Conservation (phyloP, 2,329 filamentous ascomycete genomes). For the Diaporthe velutina region DNA sequence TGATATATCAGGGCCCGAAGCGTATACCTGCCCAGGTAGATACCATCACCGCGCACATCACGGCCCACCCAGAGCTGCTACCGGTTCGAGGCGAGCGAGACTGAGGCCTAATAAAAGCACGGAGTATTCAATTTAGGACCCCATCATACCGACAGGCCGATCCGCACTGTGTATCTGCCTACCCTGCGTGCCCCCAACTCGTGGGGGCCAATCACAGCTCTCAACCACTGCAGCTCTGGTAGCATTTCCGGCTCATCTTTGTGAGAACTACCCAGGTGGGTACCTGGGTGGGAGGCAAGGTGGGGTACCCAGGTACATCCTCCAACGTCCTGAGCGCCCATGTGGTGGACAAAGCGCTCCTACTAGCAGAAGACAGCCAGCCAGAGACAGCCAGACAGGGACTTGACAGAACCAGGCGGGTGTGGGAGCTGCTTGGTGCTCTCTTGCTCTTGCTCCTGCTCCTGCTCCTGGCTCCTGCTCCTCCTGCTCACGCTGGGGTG, state of each 20-base stretch:
- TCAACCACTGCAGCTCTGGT: slow-evolving; percentile 20
- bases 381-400: slow-evolving; percentile 1
- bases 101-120: slow-evolving; percentile 28
- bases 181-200: slow-evolving; percentile 3
- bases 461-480: not conserved
- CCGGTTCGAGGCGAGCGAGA: slow-evolving; percentile 6
- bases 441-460: not conserved
- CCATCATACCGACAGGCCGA: not conserved
- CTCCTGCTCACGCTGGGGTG: slow-evolving; percentile 10
- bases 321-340: slow-evolving; percentile 30
- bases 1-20: not conserved
- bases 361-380: slow-evolving; percentile 4
- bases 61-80: not conserved
- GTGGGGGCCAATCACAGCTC: slow-evolving; percentile 25
- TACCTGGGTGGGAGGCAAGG: not conserved
- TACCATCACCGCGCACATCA: not conserved
- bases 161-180: slow-evolving; percentile 24
- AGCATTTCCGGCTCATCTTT: slow-evolving; percentile 32
- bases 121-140: slow-evolving; percentile 23
- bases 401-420: not conserved
- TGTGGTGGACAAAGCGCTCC: slow-evolving; percentile 33
- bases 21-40: not conserved
- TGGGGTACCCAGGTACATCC: slow-evolving; percentile 25
- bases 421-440: slow-evolving; percentile 8
- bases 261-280: slow-evolving; percentile 12